Evolutionary conservation across 2,329 filamentous ascomycete genomes (phyloP), one percentile per base, ranked within the genome.

Genomic region (Laburnicola sp.): DNA sequence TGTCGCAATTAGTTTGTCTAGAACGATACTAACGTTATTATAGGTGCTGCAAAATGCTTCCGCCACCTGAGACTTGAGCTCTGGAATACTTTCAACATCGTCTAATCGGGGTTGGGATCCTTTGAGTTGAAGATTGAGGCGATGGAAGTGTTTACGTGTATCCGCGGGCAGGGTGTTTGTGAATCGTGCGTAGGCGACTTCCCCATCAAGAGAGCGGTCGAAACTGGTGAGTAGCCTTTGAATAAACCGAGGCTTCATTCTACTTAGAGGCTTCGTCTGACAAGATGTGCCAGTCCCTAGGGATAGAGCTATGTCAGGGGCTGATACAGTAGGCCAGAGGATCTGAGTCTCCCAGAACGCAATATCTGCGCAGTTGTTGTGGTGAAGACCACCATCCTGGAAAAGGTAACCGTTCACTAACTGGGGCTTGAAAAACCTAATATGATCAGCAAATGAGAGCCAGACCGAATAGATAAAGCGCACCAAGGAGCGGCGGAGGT

Each of bases 401-500:
- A 57, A 68, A 16, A 16, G 16, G 16, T 16, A 16, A 16, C 16
- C 2, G 51, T 60, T 7, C 58, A 57, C 3, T 63, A 43, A 28
- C 60, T 55, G 53, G 6, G 59, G 54, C 40, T 57, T 60, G 41
- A 66, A 66, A 31, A 58, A 62, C 56, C 54, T 38, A 16, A 16
- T n/a, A 10, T 9, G 21, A 7, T 7, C 16, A 9, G 21, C 8
- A 38, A 9, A 38, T n/a, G 30, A 32, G 21, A 7, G 21, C 8
- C 8, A 38, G 8, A 38, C 8, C 35, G 7, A 8, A n/a, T 6
- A n/a, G 26, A 22, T 28, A 21, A 16, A 10, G 35, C 22, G 57
- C 28, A 51, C 50, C 51, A 64, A 10, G 59, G 62, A 22, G 62
- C 63, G 9, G 65, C 62, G 4, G 62, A 66, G 11, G 58, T 69